These are phyloP conservation scores for Decorospora gaudefroyi DNA, from an alignment of 2,329 filamentous ascomycete species.

Conservation along the genomic window DNA sequence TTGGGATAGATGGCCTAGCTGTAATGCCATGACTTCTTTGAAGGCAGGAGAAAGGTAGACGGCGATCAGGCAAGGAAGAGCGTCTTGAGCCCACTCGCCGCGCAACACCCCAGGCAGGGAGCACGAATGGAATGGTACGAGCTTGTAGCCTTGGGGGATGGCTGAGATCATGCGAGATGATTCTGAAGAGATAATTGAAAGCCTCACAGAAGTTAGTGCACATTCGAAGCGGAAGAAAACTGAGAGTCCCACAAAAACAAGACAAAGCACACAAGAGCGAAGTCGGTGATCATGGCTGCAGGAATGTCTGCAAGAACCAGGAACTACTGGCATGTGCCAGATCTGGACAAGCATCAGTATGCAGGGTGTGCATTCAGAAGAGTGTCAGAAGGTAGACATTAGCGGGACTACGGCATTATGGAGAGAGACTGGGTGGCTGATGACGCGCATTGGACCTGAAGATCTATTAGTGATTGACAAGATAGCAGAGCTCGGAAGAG, in stretches of 20 bases:
- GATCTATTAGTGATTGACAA: background rate
- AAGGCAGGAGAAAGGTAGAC: background rate
- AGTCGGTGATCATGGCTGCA: background rate
- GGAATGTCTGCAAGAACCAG: no score
- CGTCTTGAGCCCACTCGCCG: no score
- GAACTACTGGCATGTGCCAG: no score
- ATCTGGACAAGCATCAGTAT: conserved; percentile 4
- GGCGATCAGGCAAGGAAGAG: background rate
- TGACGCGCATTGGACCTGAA: background rate
- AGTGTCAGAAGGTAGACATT: background rate
- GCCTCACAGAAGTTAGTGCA: background rate
- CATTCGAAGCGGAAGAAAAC: background rate
- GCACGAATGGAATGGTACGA: background rate
- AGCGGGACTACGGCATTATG: background rate
- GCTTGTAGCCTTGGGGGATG: background rate
- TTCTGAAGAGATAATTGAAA: background rate
- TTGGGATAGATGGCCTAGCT: background rate
- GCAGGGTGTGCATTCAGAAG: background rate
- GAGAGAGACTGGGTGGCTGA: background rate
- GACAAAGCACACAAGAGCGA: background rate
- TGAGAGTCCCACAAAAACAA: background rate
- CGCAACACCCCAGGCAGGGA: background rate
- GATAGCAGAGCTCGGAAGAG: background rate
- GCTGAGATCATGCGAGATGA: background rate
- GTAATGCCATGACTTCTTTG: background rate